A percentile compares a stretch with the other conserved stretches of the same genome.
phyloP scores from a whole-genome alignment of 164 flowering plant genomes.

The Sextonia rubra region DNA sequence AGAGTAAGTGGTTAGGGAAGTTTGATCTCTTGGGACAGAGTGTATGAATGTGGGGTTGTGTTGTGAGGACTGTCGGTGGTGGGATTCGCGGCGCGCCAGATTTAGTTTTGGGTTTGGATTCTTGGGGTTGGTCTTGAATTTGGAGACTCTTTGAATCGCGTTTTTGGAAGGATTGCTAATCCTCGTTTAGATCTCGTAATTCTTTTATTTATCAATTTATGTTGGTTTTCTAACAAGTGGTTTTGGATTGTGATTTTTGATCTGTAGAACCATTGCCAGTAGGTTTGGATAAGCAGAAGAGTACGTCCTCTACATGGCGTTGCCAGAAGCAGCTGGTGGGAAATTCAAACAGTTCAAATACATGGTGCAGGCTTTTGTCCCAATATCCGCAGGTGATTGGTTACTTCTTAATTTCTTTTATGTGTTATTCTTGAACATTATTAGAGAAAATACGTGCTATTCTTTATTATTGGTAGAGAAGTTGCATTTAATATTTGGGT shows the following conservation, averaged over 20 bases:
- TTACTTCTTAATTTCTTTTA: background rate
- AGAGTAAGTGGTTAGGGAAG: slow-evolving; percentile 5
- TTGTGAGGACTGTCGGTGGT: too few relatives aligned
- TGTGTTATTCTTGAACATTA: too few relatives aligned
- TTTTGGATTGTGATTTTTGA: background rate
- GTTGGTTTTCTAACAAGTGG: background rate
- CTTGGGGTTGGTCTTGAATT: slow-evolving; percentile 5
- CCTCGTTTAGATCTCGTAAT: background rate
- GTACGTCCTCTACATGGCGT: slow-evolving; percentile 39
- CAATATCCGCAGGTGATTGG: slow-evolving; percentile 50
- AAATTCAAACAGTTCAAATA: slow-evolving; percentile 11
- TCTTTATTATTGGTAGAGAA: too few relatives aligned
- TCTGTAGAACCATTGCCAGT: slow-evolving; percentile 33
- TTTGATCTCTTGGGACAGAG: too few relatives aligned
- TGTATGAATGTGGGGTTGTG: too few relatives aligned
- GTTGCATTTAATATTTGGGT: too few relatives aligned
- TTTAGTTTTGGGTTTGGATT: background rate
- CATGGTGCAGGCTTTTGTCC: slow-evolving; percentile 74
- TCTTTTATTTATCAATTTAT: background rate
- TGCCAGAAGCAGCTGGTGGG: slow-evolving; percentile 32
- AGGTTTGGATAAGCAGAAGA: slow-evolving; percentile 43
- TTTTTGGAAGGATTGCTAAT: slow-evolving; percentile 2
- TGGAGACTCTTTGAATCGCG: background rate
- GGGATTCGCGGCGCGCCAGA: too few relatives aligned
- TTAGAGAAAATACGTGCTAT: too few relatives aligned